Percentiles rank a stretch among this genome's conserved stretches.
These are phyloP conservation scores for Skeletonema costatum DNA, from an alignment of 108 stramenopile genomes.

Conservation along the genomic window DNA sequence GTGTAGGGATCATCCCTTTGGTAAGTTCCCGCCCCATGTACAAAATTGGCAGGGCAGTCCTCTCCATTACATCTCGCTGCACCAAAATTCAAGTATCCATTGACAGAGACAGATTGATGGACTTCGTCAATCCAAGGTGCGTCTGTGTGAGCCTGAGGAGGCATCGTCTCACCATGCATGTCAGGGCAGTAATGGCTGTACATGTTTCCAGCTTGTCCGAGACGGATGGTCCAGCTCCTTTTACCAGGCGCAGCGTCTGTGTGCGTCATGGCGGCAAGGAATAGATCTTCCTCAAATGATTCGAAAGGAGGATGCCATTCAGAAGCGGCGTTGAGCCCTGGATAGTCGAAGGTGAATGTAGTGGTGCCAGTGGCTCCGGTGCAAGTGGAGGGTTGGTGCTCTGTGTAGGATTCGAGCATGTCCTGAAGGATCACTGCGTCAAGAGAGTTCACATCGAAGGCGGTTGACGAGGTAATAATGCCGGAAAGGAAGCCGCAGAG, in stretches of 20 bases:
- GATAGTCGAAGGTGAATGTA: slow-evolving; percentile 26
- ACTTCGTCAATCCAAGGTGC: slow-evolving; percentile 36
- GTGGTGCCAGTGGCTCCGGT: background rate
- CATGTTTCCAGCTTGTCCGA: slow-evolving; percentile 26
- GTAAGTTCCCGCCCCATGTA: slow-evolving; percentile 34
- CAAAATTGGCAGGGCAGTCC: slow-evolving; percentile 11
- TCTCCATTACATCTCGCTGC: background rate
- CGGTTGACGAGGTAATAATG: background rate
- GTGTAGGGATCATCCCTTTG: slow-evolving; percentile 11
- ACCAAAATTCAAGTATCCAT: background rate
- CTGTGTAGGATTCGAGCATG: background rate
- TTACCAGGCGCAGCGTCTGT: slow-evolving; percentile 15
- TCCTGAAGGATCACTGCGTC: background rate
- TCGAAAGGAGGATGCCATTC: slow-evolving; percentile 3
- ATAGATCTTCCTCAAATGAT: slow-evolving; percentile 2
- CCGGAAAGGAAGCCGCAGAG: background rate
- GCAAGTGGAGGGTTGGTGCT: background rate
- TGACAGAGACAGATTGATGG: slow-evolving; percentile 15
- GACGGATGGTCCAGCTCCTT: slow-evolving; percentile 17
- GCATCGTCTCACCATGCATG: slow-evolving; percentile 30
- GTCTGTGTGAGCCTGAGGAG: slow-evolving; percentile 13
- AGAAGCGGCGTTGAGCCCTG: slow-evolving; percentile 7
- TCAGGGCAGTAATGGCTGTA: slow-evolving; percentile 9
- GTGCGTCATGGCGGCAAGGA: slow-evolving; percentile 21
- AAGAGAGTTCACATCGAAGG: background rate